Conservation (phyloP, 148 eudicot genomes). For the Camellia lanceoleosa region DNA sequence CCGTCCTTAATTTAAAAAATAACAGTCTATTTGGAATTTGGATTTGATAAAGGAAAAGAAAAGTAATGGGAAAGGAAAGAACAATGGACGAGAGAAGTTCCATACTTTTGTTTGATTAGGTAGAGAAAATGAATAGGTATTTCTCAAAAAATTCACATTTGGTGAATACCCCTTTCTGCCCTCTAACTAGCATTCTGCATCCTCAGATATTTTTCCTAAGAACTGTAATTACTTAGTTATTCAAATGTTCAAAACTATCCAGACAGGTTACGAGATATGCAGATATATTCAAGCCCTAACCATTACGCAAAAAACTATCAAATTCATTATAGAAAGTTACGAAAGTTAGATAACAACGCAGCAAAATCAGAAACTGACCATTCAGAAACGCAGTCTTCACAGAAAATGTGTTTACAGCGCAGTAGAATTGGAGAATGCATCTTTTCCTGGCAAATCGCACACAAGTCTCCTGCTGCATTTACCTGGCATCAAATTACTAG, state of each 20-base stretch:
- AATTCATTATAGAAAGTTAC: background rate
- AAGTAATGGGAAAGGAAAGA: background rate
- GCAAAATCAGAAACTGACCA: slow-evolving; percentile 51
- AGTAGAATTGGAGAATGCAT: slow-evolving; percentile 86
- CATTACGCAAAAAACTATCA: background rate
- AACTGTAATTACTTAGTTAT: background rate
- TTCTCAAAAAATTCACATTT: background rate
- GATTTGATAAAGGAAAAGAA: background rate
- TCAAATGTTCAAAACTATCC: background rate
- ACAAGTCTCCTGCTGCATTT: slow-evolving; percentile 79
- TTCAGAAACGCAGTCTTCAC: slow-evolving; percentile 94
- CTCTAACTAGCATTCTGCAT: background rate
- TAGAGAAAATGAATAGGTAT: background rate
- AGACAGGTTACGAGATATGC: background rate
- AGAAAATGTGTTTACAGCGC: slow-evolving; percentile 91
- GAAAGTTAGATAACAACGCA: slow-evolving; percentile 1
- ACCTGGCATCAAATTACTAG: slow-evolving; percentile 43
- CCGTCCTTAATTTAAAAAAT: background rate
- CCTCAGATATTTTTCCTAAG: background rate
- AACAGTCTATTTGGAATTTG: background rate
- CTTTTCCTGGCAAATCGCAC: slow-evolving; percentile 98
- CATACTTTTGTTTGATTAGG: background rate
- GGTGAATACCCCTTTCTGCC: background rate
- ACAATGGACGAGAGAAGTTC: background rate
- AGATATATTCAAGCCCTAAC: background rate